Base-by-base conservation (phyloP, 140 eudicot genomes). In the Flaveria floridana region DNA sequence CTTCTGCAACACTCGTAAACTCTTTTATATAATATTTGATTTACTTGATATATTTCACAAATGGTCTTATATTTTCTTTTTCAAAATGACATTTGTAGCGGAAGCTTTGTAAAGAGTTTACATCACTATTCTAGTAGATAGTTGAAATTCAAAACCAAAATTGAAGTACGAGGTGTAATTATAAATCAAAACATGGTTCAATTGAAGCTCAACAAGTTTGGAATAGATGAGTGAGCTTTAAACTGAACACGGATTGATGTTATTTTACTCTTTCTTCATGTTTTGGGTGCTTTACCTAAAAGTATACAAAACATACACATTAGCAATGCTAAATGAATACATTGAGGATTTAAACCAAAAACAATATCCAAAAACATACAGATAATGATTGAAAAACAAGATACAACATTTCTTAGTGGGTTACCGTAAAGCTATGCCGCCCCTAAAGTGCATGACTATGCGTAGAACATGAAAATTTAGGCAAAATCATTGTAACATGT, bases 51-150 rank as follows among this genome's bases (percentile, higher is more conserved):
- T 61, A 61, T 61, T 61, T 61, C 10, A 61, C 14, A 20, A 57
- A 21, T 11, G 6, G 26, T 57, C 15, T 28, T 7, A 2, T 12
- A 20, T 57, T 53, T 55, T 55, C 14, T 12, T 14, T 48, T 48
- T 3, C 34, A 20, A 23, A 57, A 20, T 8, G 3, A 57, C 37
- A 20, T 20, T 21, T 57, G 64, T 21, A 57, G 30, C 7, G 0
- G 64, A 20, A 55, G 62, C 28, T 55, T 61, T 61, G 41, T 25
- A 26, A 57, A 20, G 67, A 61, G 42, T 61, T 61, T 26, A 61
- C 41, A 12, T 61, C 19, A 26, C 18, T 61, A 25, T 59, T 23
- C 41, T 18, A 25, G 10, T 26, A 61, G 67, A 61, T 25, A 23
- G 42, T 61, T 61, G 16, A 23, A 58, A 25, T 25, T 61, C 42